Evolutionary conservation across 495 filamentous ascomycete genomes (phyloP), one percentile per base, ranked within the genome.

Genomic region (Neurospora sp.): DNA sequence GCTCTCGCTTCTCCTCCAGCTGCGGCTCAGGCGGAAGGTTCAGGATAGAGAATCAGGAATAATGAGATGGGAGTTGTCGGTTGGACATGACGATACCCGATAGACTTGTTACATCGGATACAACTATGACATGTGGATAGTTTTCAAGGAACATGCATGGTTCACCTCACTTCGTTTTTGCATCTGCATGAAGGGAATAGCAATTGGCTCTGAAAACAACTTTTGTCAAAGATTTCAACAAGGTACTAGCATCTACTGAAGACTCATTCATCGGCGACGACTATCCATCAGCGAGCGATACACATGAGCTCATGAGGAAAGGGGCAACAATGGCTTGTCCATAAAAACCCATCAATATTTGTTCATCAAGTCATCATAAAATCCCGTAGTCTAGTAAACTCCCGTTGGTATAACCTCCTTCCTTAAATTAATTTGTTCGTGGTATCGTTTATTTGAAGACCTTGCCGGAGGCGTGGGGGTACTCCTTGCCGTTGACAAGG

Each of bases 361-460:
- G 72, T 76, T 81, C 79, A 79, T 81, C 76, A 79, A 66, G 78
- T 81, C 79, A 81, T 81, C 54, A 66, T 35, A 66, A 62, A 66
- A 69, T 78, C 74, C 79, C 79, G 74, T 77, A 80, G 75, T 76
- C 75, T 75, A 79, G 75, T 78, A 74, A 72, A 72, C 74, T 69
- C 72, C 74, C 70, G 70, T 75, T 69, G 66, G 70, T 46, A 72
- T 74, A 72, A 69, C 66, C 70, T 42, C 31, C 75, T 75, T 74
- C 76, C 46, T 69, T 74, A 35, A 66, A 37, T 54, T 31, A 44
- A 71, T 42, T 75, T 73, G 38, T 70, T 74, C 8, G 44, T 39
- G 27, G 46, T 39, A 23, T 44, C 35, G 80, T 86, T 88, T 96
- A 99, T 91, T 98, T 99, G 91, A 98, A 98, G 82, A 97, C 93